Evolutionary conservation across 169 alveolate species (phyloP), one percentile per base, ranked within the genome.

Genomic region (Cardiosporidium cionae): DNA sequence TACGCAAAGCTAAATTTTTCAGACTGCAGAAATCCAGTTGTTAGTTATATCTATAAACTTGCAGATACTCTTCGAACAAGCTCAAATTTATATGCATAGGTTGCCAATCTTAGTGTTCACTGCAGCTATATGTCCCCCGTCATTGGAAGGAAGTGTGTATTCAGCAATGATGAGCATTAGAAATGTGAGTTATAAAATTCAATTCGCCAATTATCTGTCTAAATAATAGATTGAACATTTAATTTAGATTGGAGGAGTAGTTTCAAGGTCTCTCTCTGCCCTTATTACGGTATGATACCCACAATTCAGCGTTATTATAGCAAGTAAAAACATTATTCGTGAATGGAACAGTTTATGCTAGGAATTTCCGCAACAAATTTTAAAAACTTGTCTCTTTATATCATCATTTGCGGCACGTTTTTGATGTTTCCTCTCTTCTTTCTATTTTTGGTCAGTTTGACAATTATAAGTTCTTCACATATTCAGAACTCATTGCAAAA

Each of bases 71-170:
- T 16, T 44, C 16, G n/a, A 44, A 44, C 16, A 16, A 16, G 58
- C 58, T 16, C 58, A 44, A n/a, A 44, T n/a, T n/a, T 44, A 44
- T 44, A 44, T 44, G 58, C 58, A 16, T 44, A 44, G 58, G 58
- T 88, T 94, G 81, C 99, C 99, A 23, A 81, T 97, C 27, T 88
- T 95, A 72, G 95, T 94, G 23, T 73, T 94, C 64, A 95, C 98
- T 0, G 92, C 98, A 22, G 85, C 91, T 58, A 83, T 95, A 53
- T 93, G 98, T 68, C 99, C 98, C 16, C 91, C 84, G 71, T 95
- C 95, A 16, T 91, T 94, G 52, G 99, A 95, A 87, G 99, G 98
- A 44, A 87, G 97, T 36, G 95, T 96, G 79, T 95, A 91, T 84
- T 97, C 98, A 16, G 84, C 95, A 64, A 91, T 96, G 80, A 88